Percentiles rank a stretch among this genome's conserved stretches.
phyloP scores from a whole-genome alignment of 108 stramenopile genomes.

The Parmales sp. region DNA sequence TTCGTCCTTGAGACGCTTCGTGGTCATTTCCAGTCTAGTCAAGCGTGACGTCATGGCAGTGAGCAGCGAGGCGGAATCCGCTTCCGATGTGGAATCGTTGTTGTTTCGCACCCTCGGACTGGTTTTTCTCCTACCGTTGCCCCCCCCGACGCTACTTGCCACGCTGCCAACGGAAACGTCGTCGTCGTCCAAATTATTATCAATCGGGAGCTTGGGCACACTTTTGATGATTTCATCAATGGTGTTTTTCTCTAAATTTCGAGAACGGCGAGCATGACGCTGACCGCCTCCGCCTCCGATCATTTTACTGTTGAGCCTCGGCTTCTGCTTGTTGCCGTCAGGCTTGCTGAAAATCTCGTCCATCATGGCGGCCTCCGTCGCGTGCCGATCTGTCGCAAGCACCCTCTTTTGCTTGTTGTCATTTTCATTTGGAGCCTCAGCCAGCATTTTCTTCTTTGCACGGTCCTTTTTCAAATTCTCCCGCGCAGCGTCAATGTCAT shows the following conservation, averaged over 20 bases:
- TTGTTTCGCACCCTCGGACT: not conserved
- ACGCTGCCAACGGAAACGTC: conserved; percentile 2
- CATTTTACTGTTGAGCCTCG: not conserved
- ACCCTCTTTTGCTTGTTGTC: not conserved
- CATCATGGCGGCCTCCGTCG: not conserved
- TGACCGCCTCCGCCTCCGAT: not conserved
- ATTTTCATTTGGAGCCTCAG: not conserved
- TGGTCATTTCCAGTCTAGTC: not conserved
- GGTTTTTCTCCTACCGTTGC: not conserved
- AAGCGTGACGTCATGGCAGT: not conserved
- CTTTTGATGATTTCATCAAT: too few relatives aligned
- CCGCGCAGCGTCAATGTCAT: not conserved
- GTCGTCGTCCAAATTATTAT: not conserved
- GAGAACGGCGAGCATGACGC: not conserved
- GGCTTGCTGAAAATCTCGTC: not conserved
- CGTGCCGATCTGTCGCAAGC: not conserved
- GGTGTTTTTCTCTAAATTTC: not conserved
- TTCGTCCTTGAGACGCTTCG: not conserved
- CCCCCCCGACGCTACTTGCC: not conserved
- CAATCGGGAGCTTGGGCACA: too few relatives aligned
- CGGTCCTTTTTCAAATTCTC: not conserved
- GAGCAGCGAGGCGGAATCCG: conserved; percentile 1
- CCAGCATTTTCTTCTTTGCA: not conserved
- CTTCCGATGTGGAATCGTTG: not conserved
- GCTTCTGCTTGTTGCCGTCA: not conserved